Evolutionary conservation across 345 rosid species (phyloP).

Genomic region (Linum usitatissimum): DNA sequence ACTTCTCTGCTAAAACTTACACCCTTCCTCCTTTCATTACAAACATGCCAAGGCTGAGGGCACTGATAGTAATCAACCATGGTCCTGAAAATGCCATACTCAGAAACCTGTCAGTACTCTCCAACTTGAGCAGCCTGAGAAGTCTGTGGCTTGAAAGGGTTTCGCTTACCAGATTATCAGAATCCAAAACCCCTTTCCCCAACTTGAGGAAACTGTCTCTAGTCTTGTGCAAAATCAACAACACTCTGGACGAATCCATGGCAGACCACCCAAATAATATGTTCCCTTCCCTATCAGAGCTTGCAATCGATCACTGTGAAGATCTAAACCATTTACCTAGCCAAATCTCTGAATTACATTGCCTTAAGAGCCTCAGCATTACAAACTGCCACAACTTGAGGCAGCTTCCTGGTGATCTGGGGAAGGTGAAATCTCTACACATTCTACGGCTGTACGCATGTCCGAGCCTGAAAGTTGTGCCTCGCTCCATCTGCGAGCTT

Average conservation of each 20-base stretch:
- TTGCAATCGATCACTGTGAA: constrained; percentile 70
- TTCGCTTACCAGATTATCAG: constrained; percentile 35
- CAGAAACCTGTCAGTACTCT: constrained; percentile 40
- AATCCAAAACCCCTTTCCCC: constrained; percentile 32
- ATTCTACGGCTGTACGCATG: constrained; percentile 69
- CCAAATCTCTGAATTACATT: constrained; percentile 36
- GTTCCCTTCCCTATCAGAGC: constrained; percentile 56
- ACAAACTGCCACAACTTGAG: constrained; percentile 73
- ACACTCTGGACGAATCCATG: constrained; percentile 42
- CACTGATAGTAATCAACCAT: constrained; percentile 56
- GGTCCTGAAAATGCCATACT: constrained; percentile 42
- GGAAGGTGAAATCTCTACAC: constrained; percentile 38
- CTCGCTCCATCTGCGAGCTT: constrained; percentile 47
- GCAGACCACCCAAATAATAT: constrained; percentile 27
- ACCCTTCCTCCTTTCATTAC: constrained; percentile 68
- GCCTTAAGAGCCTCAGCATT: constrained; percentile 54
- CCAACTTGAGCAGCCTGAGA: constrained; percentile 39
- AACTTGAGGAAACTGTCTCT: constrained; percentile 53
- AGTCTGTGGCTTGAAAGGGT: constrained; percentile 90
- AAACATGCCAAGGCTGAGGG: constrained; percentile 70
- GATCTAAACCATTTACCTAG: constrained; percentile 53
- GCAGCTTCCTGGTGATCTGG: constrained; percentile 42
- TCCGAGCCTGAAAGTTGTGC: constrained; percentile 46
- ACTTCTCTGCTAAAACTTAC: constrained; percentile 50
- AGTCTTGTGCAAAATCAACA: constrained; percentile 59